Conservation (phyloP, 441 rosid genomes). For the Arabidopsis lyrata region DNA sequence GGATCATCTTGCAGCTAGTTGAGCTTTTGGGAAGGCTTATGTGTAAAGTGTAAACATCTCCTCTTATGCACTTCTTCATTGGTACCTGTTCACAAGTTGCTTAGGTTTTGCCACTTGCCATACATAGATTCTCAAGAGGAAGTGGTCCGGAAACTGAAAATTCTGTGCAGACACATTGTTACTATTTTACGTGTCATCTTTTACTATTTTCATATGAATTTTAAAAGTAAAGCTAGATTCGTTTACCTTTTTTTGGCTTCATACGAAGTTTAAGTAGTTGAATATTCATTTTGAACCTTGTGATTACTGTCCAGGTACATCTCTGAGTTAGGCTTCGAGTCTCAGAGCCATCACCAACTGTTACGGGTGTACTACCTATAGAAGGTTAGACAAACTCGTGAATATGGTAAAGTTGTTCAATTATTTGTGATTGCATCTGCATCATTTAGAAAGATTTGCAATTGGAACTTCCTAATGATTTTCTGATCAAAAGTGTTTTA, state of each 20-base stretch:
- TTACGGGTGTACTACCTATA: not conserved
- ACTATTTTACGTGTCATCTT: constrained; percentile 22
- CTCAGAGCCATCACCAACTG: constrained; percentile 12
- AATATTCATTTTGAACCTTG: constrained; percentile 31
- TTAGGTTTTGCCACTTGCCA: constrained; percentile 27
- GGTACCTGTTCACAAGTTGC: constrained; percentile 33
- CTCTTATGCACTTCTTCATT: constrained; percentile 9
- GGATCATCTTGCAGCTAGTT: constrained; percentile 25
- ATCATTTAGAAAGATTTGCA: not conserved
- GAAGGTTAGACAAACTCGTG: not conserved
- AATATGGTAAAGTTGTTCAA: not conserved
- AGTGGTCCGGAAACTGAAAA: constrained; percentile 23
- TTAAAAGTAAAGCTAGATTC: constrained; percentile 10
- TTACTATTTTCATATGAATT: constrained; percentile 26
- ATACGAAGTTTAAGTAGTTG: constrained; percentile 2
- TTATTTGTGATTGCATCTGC: not conserved
- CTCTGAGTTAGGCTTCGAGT: constrained; percentile 16
- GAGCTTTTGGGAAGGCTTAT: constrained; percentile 18
- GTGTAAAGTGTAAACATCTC: constrained; percentile 22
- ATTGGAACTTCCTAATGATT: not conserved
- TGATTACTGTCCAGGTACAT: constrained; percentile 16
- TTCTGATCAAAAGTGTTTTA: constrained; percentile 5
- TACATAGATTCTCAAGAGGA: constrained; percentile 26
- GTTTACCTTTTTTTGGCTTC: constrained; percentile 13
- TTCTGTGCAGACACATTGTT: constrained; percentile 2